phyloP scores from a whole-genome alignment of 2,329 filamentous ascomycete species.

The Aspergillus brunneoviolaceus region DNA sequence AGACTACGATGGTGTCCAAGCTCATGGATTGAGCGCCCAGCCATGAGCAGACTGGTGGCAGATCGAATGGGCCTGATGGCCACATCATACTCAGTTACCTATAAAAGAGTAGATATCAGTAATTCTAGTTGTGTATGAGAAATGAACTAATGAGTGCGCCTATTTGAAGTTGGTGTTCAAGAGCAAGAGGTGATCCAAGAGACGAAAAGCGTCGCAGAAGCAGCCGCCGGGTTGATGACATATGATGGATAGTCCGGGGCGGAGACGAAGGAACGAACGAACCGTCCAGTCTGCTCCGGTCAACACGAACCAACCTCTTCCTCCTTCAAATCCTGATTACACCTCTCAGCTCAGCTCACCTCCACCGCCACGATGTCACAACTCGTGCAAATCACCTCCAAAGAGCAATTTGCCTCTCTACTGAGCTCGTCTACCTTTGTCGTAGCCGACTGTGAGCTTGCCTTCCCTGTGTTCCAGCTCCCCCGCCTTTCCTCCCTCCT shows the following conservation, averaged over 20 bases:
- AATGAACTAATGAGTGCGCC: background rate
- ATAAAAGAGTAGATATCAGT: background rate
- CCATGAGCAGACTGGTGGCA: background rate
- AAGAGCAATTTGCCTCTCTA: conserved; percentile 65
- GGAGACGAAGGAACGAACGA: background rate
- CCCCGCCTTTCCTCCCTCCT: conserved; percentile 13
- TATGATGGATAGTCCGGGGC: conserved; percentile 15
- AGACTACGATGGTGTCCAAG: background rate
- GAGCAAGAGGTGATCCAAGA: no score
- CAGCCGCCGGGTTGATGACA: conserved; percentile 27
- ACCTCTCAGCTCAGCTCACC: conserved; percentile 8
- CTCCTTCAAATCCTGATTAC: conserved; percentile 9
- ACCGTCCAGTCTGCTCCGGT: background rate
- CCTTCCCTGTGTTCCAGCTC: conserved; percentile 5
- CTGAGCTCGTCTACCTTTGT: conserved; percentile 74
- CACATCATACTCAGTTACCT: background rate
- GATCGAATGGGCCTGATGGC: background rate
- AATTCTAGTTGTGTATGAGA: background rate
- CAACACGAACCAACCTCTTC: conserved; percentile 8
- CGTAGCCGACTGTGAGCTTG: conserved; percentile 78
- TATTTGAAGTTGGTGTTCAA: background rate
- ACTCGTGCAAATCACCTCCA: conserved; percentile 59
- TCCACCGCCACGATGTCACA: conserved; percentile 40
- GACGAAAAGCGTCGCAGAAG: background rate
- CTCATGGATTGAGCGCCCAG: background rate